Base-by-base conservation (phyloP, 1,284 basidiomycete genomes). In the Malassezia nana region DNA sequence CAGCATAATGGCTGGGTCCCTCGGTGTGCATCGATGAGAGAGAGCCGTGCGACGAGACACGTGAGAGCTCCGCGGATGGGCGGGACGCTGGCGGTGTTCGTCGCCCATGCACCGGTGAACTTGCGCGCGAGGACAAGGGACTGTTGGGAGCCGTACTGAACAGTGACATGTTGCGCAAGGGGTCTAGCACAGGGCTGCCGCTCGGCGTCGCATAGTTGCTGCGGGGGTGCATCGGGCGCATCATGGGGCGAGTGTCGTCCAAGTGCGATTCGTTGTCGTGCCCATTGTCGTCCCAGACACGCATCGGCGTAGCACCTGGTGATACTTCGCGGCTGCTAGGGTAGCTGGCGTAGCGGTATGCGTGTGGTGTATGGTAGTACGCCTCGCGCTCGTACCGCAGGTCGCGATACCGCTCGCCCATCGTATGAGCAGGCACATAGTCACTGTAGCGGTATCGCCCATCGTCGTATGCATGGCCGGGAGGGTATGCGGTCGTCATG, bases 91-190 rank as follows among this genome's bases (percentile, higher is more conserved):
- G 38, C 28, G 25, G 33, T 28, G 32, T 12, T 16, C 49, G 25
- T 28, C 50, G 42, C 28, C 53, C 60, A 25, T 59, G 61, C 24
- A 61, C 60, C 3, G 69, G 69, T 5, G 70, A 73, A 41, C 62
- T 60, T 3, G 70, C 63, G 9, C 70, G 59, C 25, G 67, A 69
- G 2, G 64, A 57, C 43, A 60, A 50, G 5, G 70, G 70, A 47
- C 63, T 65, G 60, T 66, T 73, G 42, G 67, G 67, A 25, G 68
- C 67, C 25, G 69, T 72, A 43, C 66, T 66, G 29, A 73, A 62
- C 30, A 73, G 47, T 46, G 63, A 67, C 69, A 73, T 70, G 53
- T 62, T 70, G 40, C 67, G 64, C 42, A 73, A 51, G 32, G 70
- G 67, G 22, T 67, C 70, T 5, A 73, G 64, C 7, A 73, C 70